Evolutionary conservation across 495 filamentous ascomycete species (phyloP).

Genomic region (Lasiosphaeriaceae sp.): DNA sequence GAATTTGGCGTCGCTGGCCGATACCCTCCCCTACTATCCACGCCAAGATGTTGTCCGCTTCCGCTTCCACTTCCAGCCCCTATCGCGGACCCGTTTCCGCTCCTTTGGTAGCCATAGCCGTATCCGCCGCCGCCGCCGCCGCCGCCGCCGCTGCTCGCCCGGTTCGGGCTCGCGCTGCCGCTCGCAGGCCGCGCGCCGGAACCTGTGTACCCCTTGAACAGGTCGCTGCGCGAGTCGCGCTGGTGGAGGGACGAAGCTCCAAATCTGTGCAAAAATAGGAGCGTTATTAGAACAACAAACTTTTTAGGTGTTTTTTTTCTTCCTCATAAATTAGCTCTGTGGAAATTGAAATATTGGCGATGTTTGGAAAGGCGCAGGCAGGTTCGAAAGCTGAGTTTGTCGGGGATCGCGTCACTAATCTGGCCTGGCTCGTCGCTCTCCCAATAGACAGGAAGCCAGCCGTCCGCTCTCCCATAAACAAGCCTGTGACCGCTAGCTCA

Average conservation of each 20-base stretch:
- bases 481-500: no score
- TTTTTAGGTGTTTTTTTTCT: no score
- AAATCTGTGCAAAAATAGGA: constrained; percentile 46
- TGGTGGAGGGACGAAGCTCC: constrained; percentile 63
- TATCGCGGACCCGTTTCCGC: background rate
- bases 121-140: constrained; percentile 52
- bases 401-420: no score
- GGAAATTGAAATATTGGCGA: no score
- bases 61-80: background rate
- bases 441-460: no score
- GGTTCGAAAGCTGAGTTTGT: no score
- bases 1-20: constrained; percentile 77
- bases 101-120: constrained; percentile 52
- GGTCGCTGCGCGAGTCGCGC: constrained; percentile 80
- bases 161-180: constrained; percentile 38
- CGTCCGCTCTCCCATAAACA: no score
- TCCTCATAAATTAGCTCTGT: no score
- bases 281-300: no score
- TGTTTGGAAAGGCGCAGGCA: no score
- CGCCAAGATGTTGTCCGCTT: constrained; percentile 23
- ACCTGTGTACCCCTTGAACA: constrained; percentile 82
- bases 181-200: constrained; percentile 53
- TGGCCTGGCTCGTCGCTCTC: no score
- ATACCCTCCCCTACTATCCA: constrained; percentile 33
- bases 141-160: constrained; percentile 7